Conservation (phyloP, 73 alveolate genomes). For the Tetrahymena borealis region DNA sequence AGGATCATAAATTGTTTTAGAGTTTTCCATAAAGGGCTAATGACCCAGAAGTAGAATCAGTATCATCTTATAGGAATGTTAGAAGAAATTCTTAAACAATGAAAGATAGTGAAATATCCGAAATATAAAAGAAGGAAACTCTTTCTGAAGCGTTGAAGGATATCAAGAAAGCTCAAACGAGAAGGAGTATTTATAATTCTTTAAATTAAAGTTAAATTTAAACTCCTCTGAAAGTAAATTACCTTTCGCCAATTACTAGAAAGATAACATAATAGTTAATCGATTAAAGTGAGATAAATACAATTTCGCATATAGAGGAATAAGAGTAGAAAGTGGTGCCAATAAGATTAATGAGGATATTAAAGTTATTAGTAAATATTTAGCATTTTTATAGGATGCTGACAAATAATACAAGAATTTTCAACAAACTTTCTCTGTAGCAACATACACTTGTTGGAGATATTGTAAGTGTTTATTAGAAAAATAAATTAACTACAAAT, state of each 20-base stretch:
- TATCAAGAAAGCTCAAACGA: too few relatives aligned
- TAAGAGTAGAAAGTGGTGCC: not conserved
- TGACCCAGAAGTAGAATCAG: too few relatives aligned
- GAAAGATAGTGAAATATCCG: too few relatives aligned
- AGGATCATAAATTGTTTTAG: too few relatives aligned
- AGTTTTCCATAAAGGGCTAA: too few relatives aligned
- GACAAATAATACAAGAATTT: not conserved
- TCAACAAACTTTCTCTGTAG: not conserved
- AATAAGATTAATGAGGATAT: not conserved
- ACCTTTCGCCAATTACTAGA: not conserved
- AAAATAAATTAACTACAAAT: not conserved
- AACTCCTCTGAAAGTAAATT: too few relatives aligned
- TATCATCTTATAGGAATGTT: too few relatives aligned
- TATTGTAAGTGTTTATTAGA: not conserved
- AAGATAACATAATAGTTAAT: not conserved
- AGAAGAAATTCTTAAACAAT: too few relatives aligned
- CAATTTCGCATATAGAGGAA: not conserved
- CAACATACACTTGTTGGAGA: not conserved
- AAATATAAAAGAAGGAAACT: too few relatives aligned
- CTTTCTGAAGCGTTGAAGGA: too few relatives aligned
- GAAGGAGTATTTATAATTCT: too few relatives aligned
- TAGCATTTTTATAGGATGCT: not conserved
- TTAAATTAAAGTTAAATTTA: too few relatives aligned
- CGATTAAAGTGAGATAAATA: not conserved
- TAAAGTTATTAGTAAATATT: not conserved